phyloP scores from a whole-genome alignment of 1,284 basidiomycete species.

The Filobasidium uniguttulatum region DNA sequence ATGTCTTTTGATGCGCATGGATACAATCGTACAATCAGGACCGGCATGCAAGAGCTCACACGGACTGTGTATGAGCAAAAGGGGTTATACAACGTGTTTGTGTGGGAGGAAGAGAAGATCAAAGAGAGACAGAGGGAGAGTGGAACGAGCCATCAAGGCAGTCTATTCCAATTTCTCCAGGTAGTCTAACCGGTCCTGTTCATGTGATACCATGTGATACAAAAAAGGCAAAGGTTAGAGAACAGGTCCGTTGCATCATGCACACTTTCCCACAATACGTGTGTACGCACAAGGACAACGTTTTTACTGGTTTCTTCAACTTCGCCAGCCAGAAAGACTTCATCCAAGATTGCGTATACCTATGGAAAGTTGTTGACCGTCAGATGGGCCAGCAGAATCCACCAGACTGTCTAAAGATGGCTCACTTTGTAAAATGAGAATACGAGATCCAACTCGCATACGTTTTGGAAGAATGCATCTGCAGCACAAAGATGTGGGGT shows the following conservation, averaged over 20 bases:
- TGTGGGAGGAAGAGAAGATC: too few species aligned
- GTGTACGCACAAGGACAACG: conserved; percentile 51
- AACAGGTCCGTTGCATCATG: too few species aligned
- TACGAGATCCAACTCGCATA: conserved; percentile 89
- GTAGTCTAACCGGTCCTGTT: conserved; percentile 59
- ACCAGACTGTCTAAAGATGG: background rate
- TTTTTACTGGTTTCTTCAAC: conserved; percentile 96
- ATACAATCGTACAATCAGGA: too few species aligned
- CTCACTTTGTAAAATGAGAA: conserved; percentile 96
- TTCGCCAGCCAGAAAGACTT: conserved; percentile 97
- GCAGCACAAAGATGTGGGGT: background rate
- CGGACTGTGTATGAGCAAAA: too few species aligned
- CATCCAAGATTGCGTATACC: conserved; percentile 95
- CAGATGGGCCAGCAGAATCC: background rate
- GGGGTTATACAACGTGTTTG: too few species aligned
- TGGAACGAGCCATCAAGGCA: too few species aligned
- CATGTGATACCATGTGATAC: background rate
- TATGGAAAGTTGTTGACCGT: conserved; percentile 27
- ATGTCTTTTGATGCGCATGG: too few species aligned
- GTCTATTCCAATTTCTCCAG: conserved; percentile 77
- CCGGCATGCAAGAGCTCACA: too few species aligned
- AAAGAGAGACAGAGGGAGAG: too few species aligned
- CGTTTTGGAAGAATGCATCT: conserved; percentile 98
- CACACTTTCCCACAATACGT: too few species aligned
- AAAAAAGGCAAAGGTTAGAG: background rate